These are phyloP conservation scores for Bathelium albidoporum DNA, from an alignment of 495 filamentous ascomycete species.

Conservation along the genomic window DNA sequence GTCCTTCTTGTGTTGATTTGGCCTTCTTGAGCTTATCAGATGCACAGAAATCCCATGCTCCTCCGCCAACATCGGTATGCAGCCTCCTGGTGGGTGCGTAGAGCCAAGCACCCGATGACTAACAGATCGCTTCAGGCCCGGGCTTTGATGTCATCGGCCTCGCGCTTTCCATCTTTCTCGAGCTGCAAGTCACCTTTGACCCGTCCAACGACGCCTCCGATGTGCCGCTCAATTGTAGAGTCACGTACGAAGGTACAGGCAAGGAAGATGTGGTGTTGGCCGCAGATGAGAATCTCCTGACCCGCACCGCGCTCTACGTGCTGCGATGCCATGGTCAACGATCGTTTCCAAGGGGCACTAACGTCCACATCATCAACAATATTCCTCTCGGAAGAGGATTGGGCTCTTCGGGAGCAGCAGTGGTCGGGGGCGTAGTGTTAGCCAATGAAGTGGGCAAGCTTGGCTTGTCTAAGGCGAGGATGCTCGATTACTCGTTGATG, in stretches of 20 bases:
- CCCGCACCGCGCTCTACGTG: slow-evolving; percentile 82
- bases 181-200: slow-evolving; percentile 62
- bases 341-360: slow-evolving; percentile 72
- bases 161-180: slow-evolving; percentile 81
- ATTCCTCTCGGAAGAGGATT: slow-evolving; percentile 86
- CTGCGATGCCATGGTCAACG: slow-evolving; percentile 79
- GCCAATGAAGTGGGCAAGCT: slow-evolving; percentile 81
- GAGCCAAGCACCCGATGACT: neutral
- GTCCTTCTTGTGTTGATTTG: neutral
- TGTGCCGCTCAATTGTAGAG: slow-evolving; percentile 67
- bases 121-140: slow-evolving; percentile 39
- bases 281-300: slow-evolving; percentile 79
- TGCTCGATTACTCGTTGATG: slow-evolving; percentile 95
- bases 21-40: slow-evolving; percentile 2
- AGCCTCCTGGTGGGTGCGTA: neutral
- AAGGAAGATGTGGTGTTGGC: slow-evolving; percentile 66
- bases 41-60: slow-evolving; percentile 56
- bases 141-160: slow-evolving; percentile 97
- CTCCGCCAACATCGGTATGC: slow-evolving; percentile 76
- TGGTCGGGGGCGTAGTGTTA: slow-evolving; percentile 85
- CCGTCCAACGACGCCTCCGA: slow-evolving; percentile 39
- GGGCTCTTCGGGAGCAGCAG: slow-evolving; percentile 85
- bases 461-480: slow-evolving; percentile 63
- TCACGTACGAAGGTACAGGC: slow-evolving; percentile 81
- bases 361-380: slow-evolving; percentile 83